phyloP scores from a whole-genome alignment of 805 yeast genomes.

The Kockiozyma suomiensis region DNA sequence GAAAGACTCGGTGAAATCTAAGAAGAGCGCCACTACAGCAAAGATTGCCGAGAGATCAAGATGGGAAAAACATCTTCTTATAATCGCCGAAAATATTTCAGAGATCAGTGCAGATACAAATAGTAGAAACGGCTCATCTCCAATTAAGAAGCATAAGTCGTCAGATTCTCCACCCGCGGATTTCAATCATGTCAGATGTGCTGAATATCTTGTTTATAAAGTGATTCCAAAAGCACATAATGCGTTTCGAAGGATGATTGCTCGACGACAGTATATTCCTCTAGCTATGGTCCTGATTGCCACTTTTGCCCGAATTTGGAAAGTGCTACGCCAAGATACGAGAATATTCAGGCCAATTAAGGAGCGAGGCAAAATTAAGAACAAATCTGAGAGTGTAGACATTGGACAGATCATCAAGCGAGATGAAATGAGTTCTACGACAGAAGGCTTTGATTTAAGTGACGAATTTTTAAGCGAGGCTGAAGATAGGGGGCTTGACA shows the following conservation, averaged over 20 bases:
- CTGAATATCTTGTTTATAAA: slow-evolving; percentile 12
- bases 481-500: background rate
- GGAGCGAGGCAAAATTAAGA: background rate
- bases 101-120: background rate
- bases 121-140: too few relatives aligned
- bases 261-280: slow-evolving; percentile 21
- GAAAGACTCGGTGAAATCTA: too few relatives aligned
- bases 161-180: background rate
- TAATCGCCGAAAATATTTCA: background rate
- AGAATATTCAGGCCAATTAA: slow-evolving; percentile 4
- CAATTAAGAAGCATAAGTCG: background rate
- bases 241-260: slow-evolving; percentile 24
- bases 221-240: slow-evolving; percentile 28
- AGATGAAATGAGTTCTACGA: background rate
- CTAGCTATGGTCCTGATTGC: slow-evolving; percentile 26
- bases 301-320: slow-evolving; percentile 11
- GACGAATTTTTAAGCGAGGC: background rate
- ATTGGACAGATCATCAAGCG: slow-evolving; percentile 7
- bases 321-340: slow-evolving; percentile 10
- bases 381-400: background rate
- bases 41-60: too few relatives aligned
- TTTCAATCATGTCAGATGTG: slow-evolving; percentile 14
- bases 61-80: too few relatives aligned
- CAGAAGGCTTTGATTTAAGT: background rate
- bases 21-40: too few relatives aligned